These are phyloP conservation scores for Withania somnifera DNA, from an alignment of 305 asterid genomes.

Conservation along the genomic window DNA sequence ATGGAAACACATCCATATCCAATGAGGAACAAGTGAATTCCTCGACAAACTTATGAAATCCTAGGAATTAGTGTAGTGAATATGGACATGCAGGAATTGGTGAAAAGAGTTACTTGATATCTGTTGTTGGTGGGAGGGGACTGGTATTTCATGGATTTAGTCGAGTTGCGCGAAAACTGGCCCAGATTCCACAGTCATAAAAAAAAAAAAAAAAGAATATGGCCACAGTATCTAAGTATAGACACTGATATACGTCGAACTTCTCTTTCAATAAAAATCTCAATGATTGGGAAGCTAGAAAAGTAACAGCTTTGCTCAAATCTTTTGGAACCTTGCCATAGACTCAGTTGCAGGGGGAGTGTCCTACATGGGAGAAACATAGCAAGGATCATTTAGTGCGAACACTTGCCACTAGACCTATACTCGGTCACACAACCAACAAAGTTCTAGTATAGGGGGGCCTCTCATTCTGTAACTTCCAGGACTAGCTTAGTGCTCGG, in stretches of 20 bases:
- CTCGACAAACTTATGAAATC: not conserved
- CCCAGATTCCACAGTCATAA: too few relatives aligned
- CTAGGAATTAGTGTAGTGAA: not conserved
- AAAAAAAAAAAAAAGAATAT: too few relatives aligned
- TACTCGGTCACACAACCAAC: not conserved
- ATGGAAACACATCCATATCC: not conserved
- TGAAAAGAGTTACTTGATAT: not conserved
- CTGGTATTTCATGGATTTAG: too few relatives aligned
- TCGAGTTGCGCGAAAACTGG: too few relatives aligned
- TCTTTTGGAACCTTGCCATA: not conserved
- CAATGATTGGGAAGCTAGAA: not conserved
- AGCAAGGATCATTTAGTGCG: not conserved
- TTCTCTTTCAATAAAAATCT: not conserved
- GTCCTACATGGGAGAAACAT: not conserved
- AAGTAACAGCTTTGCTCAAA: not conserved
- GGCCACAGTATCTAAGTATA: not conserved
- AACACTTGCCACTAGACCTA: not conserved
- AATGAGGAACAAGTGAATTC: not conserved
- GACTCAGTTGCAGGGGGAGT: not conserved
- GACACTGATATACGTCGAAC: not conserved
- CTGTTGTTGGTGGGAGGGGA: too few relatives aligned
- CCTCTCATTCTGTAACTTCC: not conserved
- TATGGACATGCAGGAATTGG: not conserved
- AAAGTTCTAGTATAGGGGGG: not conserved
- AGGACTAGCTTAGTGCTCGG: not conserved